These are phyloP conservation scores for Epichloe coenophiala DNA, from an alignment of 2,329 filamentous ascomycete genomes.

Conservation along the genomic window DNA sequence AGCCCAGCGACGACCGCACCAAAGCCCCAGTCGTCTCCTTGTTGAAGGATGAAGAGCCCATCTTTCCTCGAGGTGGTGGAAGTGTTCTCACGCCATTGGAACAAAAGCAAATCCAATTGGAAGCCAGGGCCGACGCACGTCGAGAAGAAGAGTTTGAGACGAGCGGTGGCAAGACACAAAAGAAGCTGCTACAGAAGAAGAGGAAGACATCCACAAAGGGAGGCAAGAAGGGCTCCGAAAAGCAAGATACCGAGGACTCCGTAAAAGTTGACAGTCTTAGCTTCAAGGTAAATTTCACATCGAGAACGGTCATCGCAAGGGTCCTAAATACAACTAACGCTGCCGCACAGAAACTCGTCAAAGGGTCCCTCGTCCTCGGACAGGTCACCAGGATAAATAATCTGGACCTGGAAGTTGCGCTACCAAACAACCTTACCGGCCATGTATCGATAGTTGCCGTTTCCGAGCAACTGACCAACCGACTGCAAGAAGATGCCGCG, in stretches of 20 bases:
- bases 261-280: slow-evolving; percentile 77
- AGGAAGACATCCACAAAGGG: slow-evolving; percentile 39
- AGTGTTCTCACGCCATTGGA: slow-evolving; percentile 86
- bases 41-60: slow-evolving; percentile 65
- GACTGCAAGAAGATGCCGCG: slow-evolving; percentile 54
- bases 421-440: slow-evolving; percentile 87
- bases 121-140: slow-evolving; percentile 82
- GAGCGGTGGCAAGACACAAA: slow-evolving; percentile 25
- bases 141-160: slow-evolving; percentile 64
- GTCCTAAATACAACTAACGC: slow-evolving; percentile 12
- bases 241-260: slow-evolving; percentile 31
- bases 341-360: slow-evolving; percentile 53
- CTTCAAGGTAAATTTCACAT: slow-evolving; percentile 54
- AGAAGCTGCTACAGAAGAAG: slow-evolving; percentile 37
- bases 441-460: slow-evolving; percentile 88
- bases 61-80: slow-evolving; percentile 86
- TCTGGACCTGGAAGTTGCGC: slow-evolving; percentile 64
- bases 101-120: slow-evolving; percentile 88
- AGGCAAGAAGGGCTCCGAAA: slow-evolving; percentile 38
- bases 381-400: slow-evolving; percentile 71
- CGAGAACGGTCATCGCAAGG: neutral
- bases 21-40: slow-evolving; percentile 28
- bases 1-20: slow-evolving; percentile 12
- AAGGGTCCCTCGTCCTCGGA: slow-evolving; percentile 78
- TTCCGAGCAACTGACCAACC: slow-evolving; percentile 63